Evolutionary conservation across 2,329 filamentous ascomycete genomes (phyloP).

Genomic region (Colletotrichum lupini): DNA sequence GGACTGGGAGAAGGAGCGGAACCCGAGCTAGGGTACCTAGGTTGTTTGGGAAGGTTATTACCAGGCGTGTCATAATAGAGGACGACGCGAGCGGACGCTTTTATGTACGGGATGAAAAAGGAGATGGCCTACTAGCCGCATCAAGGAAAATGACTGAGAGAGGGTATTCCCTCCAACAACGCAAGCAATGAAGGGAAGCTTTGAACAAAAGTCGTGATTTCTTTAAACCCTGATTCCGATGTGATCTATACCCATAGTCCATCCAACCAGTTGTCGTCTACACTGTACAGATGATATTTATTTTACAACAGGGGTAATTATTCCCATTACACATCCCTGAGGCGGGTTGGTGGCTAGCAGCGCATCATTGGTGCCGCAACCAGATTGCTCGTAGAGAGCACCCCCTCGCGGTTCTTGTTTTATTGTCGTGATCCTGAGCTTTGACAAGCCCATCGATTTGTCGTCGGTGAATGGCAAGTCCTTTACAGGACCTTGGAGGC

Average conservation of each 20-base stretch:
- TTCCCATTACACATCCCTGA: conserved; percentile 25
- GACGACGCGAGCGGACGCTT: conserved; percentile 13
- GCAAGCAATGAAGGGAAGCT: neutral
- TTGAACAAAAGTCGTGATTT: conserved; percentile 22
- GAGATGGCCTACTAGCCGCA: neutral
- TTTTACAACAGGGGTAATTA: conserved; percentile 29
- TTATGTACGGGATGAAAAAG: neutral
- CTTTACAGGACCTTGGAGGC: conserved; percentile 56
- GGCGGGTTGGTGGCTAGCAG: neutral
- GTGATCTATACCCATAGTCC: conserved; percentile 22
- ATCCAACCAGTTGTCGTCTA: conserved; percentile 15
- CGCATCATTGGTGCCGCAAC: neutral
- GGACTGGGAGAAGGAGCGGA: conserved; percentile 64
- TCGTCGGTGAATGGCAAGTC: neutral
- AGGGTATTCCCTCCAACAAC: neutral
- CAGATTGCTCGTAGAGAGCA: neutral
- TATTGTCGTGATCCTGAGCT: neutral
- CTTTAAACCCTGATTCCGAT: conserved; percentile 3
- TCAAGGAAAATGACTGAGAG: neutral
- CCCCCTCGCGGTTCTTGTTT: neutral
- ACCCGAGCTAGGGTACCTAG: conserved; percentile 40
- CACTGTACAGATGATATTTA: conserved; percentile 34
- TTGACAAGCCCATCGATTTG: neutral
- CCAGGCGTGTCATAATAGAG: conserved; percentile 10
- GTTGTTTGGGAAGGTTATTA: neutral